Evolutionary conservation across 257 asterid genomes (phyloP).

Genomic region (Capsicum baccatum): DNA sequence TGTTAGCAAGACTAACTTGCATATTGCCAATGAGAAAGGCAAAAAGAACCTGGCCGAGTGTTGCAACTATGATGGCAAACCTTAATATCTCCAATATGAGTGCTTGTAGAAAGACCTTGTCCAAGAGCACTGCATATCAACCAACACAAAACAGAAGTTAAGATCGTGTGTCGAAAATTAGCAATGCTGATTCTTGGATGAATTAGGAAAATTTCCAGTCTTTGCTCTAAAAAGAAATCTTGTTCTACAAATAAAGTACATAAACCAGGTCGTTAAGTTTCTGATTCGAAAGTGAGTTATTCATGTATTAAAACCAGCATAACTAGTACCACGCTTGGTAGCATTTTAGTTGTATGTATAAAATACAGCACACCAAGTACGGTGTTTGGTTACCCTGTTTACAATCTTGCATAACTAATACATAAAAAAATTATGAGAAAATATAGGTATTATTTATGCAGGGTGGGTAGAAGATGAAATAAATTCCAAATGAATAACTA

Average conservation of each 20-base stretch:
- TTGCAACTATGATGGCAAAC: conserved; percentile 74
- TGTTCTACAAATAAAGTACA: background rate
- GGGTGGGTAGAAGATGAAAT: background rate
- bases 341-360: too few relatives aligned
- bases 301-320: background rate
- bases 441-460: too few relatives aligned
- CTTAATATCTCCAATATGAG: conserved; percentile 77
- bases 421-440: too few relatives aligned
- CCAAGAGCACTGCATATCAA: conserved; percentile 78
- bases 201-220: background rate
- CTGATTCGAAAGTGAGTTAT: background rate
- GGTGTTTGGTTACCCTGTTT: too few relatives aligned
- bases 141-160: conserved; percentile 8
- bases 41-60: conserved; percentile 81
- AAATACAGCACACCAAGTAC: too few relatives aligned
- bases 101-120: conserved; percentile 81
- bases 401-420: too few relatives aligned
- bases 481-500: background rate
- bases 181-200: background rate
- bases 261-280: background rate
- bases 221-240: background rate
- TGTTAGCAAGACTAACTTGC: conserved; percentile 61
- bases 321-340: too few relatives aligned
- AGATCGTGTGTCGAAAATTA: background rate
- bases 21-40: conserved; percentile 92